Evolutionary conservation across 805 yeast species (phyloP), one percentile per base, ranked within the genome.

Genomic region (Spathaspora sp.): DNA sequence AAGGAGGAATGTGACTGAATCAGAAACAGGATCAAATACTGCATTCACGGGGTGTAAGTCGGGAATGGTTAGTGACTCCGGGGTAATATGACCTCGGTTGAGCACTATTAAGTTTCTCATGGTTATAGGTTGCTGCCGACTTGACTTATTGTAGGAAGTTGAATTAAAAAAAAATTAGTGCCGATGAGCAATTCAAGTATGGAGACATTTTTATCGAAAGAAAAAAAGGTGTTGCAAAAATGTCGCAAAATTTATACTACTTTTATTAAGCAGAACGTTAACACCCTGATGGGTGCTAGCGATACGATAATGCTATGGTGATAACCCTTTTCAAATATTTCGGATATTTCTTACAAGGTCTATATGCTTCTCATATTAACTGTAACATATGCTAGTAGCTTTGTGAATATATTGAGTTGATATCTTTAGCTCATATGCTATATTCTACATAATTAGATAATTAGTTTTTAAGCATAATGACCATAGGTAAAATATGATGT

Each of bases 1-100:
- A 48, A 88, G 71, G 1, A 80, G 86, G 56, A 83, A 79, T 0
- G 94, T 82, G 39, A 90, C 74, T 50, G 88, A 79, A 63, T 89
- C 94, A 9, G 86, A 78, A 32, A 88, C 80, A 0, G 87, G 79
- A 63, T 90, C 96, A 60, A 89, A 89, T 11, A 73, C 78, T 0
- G 87, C 69, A 16, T 78, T 76, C 1, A 75, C 59, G 6, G 83
- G 69, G n/a, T 73, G 72, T 51, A 85, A 67, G 58, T 86, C 92
- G 0, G 93, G 93, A 47, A 79, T 85, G 2, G 85, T 78, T 44
- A 72, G 65, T 0, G 91, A 80, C 44, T 69, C 72, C 2, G 83
- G 83, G 23, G 60, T 55, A 14, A 87, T 71, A 17, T 62, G 64
- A 5, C 88, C 87, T 53, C 78, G 71, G 58, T 85, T 84, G 49